Evolutionary conservation across 352 stramenopile genomes (phyloP).

Genomic region (Globisporangium heterothallicum): DNA sequence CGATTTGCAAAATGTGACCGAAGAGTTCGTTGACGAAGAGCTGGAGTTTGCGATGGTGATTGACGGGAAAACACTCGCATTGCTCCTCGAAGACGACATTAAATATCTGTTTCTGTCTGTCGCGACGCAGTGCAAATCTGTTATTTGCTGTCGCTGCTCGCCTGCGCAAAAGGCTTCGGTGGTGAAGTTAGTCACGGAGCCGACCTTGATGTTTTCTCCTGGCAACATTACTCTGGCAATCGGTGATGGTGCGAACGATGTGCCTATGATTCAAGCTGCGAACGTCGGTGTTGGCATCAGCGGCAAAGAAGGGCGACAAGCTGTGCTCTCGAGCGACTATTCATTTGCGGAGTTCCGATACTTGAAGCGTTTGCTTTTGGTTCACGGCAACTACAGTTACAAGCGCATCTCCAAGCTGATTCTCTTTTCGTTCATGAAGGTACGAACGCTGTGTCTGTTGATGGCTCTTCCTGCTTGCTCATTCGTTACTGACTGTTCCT

Average conservation of each 20-base stretch:
- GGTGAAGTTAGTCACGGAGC: slow-evolving; percentile 84
- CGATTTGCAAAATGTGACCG: slow-evolving; percentile 21
- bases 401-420: slow-evolving; percentile 88
- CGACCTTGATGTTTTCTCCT: slow-evolving; percentile 83
- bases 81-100: slow-evolving; percentile 85
- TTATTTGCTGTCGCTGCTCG: slow-evolving; percentile 85
- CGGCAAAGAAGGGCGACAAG: slow-evolving; percentile 82
- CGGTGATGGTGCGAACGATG: slow-evolving; percentile 82
- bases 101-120: slow-evolving; percentile 88
- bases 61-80: slow-evolving; percentile 76
- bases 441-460: neutral
- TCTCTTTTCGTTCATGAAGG: slow-evolving; percentile 87
- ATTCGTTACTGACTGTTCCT: neutral
- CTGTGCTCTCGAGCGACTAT: slow-evolving; percentile 82
- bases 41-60: slow-evolving; percentile 90
- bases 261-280: slow-evolving; percentile 86
- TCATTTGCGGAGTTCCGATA: slow-evolving; percentile 82
- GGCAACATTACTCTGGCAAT: slow-evolving; percentile 86
- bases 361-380: slow-evolving; percentile 72
- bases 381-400: slow-evolving; percentile 90
- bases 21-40: slow-evolving; percentile 67
- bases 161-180: slow-evolving; percentile 82
- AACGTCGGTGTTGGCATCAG: slow-evolving; percentile 85
- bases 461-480: neutral
- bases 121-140: slow-evolving; percentile 84